Evolutionary conservation across 495 filamentous ascomycete genomes (phyloP).

Genomic region (Penicillium ochrochloron): DNA sequence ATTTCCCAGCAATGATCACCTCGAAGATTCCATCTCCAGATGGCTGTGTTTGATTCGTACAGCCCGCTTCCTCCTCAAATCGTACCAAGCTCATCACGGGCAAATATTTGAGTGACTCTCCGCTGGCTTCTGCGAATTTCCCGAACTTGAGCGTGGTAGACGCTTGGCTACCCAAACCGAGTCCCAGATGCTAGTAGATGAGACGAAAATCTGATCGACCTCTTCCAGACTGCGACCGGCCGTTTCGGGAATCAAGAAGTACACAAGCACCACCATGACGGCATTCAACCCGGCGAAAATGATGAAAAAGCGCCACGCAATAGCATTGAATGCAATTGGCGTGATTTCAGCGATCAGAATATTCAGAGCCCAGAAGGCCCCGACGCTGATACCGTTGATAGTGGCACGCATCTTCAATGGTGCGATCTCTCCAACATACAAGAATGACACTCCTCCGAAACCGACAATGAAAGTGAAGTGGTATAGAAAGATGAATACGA

Average conservation of each 20-base stretch:
- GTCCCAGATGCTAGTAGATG: conserved; percentile 20
- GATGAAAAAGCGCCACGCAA: conserved; percentile 28
- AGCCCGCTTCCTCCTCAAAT: neutral
- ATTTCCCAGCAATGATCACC: too few species aligned
- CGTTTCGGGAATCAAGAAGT: conserved; percentile 58
- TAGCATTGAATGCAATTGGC: conserved; percentile 22
- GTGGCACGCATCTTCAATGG: conserved; percentile 52
- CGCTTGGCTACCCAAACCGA: conserved; percentile 19
- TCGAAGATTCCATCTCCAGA: neutral
- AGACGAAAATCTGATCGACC: conserved; percentile 57
- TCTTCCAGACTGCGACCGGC: conserved; percentile 57
- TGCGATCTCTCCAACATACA: conserved; percentile 58
- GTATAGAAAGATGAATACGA: conserved; percentile 57
- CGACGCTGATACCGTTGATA: conserved; percentile 49
- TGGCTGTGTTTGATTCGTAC: neutral
- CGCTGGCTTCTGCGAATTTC: neutral
- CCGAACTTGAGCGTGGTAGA: conserved; percentile 9
- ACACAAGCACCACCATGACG: conserved; percentile 33
- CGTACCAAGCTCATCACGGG: neutral
- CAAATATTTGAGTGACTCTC: neutral
- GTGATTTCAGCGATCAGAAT: conserved; percentile 29
- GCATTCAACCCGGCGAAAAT: conserved; percentile 27
- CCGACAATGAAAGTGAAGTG: conserved; percentile 55
- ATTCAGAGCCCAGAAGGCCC: conserved; percentile 49
- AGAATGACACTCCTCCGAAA: conserved; percentile 55